These are phyloP conservation scores for Pestalotiopsis sp. DNA, from an alignment of 2,329 filamentous ascomycete species.

Conservation along the genomic window DNA sequence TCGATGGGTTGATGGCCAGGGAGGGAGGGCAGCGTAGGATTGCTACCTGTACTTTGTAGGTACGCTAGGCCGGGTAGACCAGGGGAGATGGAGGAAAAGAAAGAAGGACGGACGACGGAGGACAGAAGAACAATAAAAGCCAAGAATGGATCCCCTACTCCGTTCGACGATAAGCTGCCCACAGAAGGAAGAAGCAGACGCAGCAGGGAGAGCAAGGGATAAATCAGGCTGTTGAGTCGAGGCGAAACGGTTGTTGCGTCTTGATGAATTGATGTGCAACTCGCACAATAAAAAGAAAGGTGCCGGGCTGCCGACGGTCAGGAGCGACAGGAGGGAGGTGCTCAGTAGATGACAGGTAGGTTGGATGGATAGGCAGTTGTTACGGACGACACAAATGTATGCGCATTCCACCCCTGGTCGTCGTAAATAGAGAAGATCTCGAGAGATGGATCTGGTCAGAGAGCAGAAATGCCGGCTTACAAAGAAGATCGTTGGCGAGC, in stretches of 20 bases:
- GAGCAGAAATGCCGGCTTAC: neutral
- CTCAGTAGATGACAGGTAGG: neutral
- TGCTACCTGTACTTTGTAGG: no score
- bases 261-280: slow-evolving; percentile 9
- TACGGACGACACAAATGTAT: neutral
- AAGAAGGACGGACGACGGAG: neutral
- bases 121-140: neutral
- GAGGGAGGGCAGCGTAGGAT: neutral
- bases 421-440: neutral
- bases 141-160: neutral
- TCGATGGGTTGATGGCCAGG: neutral
- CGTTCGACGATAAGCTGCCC: neutral
- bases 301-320: neutral
- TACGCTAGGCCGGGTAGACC: neutral
- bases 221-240: slow-evolving; percentile 7
- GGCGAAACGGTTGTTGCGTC: slow-evolving; percentile 6
- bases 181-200: neutral
- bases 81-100: neutral
- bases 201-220: neutral
- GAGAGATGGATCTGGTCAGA: neutral
- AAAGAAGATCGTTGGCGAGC: neutral
- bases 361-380: neutral
- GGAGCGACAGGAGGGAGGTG: neutral
- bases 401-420: neutral
- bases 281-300: neutral